Percentiles rank a stretch among this genome's conserved stretches.
Conservation (phyloP, 1,284 basidiomycete genomes). For the Ceratobasidium sp. region DNA sequence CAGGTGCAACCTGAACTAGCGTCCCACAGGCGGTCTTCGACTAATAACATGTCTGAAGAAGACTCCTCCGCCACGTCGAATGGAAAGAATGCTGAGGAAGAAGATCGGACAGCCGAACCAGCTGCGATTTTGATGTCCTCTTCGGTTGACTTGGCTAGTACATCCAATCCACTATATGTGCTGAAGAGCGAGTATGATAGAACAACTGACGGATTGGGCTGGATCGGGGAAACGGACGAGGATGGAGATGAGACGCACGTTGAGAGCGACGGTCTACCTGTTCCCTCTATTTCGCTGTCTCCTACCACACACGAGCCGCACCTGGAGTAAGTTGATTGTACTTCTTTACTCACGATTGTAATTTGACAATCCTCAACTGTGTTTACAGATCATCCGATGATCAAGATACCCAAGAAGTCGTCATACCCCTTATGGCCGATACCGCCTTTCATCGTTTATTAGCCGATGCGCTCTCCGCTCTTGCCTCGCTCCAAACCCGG, state of each 20-base stretch:
- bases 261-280: background rate
- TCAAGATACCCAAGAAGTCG: conserved; percentile 65
- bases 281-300: background rate
- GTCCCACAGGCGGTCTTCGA: background rate
- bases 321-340: background rate
- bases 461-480: conserved; percentile 75
- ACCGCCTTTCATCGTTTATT: conserved; percentile 86
- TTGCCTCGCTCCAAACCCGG: conserved; percentile 73
- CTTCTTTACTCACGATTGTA: background rate
- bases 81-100: background rate
- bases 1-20: background rate
- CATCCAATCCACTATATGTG: conserved; percentile 23
- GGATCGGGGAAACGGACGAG: background rate
- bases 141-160: conserved; percentile 6
- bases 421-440: conserved; percentile 87
- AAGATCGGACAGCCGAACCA: background rate
- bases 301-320: background rate
- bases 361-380: background rate
- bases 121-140: conserved; percentile 25
- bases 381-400: conserved; percentile 27
- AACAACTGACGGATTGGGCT: background rate
- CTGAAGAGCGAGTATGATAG: conserved; percentile 29
- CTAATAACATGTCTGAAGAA: background rate
- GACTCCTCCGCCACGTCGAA: conserved; percentile 12
- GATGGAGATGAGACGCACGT: conserved; percentile 3